phyloP scores from a whole-genome alignment of 495 filamentous ascomycete genomes.

The Sphaerosporella brunnea region DNA sequence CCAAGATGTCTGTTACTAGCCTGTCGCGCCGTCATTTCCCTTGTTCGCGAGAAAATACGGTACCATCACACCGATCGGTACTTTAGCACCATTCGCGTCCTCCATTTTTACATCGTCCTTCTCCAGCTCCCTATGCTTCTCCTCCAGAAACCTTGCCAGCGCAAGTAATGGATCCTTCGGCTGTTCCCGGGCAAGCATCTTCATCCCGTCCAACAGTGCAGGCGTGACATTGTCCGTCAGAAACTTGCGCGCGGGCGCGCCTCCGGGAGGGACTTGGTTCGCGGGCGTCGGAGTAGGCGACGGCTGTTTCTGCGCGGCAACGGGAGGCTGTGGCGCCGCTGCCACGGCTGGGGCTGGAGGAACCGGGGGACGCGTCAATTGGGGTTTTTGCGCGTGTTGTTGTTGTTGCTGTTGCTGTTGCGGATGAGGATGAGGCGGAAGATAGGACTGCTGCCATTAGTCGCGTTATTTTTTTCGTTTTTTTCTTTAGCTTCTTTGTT shows the following conservation, averaged over 20 bases:
- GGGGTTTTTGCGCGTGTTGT: too few species aligned
- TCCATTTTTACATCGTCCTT: slow-evolving; percentile 22
- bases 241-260: slow-evolving; percentile 72
- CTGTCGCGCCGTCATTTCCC: too few species aligned
- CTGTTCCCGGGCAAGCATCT: slow-evolving; percentile 61
- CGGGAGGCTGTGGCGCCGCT: neutral
- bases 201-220: slow-evolving; percentile 80
- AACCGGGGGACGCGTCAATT: too few species aligned
- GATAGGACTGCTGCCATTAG: too few species aligned
- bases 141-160: slow-evolving; percentile 69
- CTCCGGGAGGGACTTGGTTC: slow-evolving; percentile 44
- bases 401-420: neutral
- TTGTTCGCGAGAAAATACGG: too few species aligned
- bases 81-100: slow-evolving; percentile 10
- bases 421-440: too few species aligned
- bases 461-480: too few species aligned
- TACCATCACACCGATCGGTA: too few species aligned
- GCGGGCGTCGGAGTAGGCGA: slow-evolving; percentile 27
- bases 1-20: too few species aligned
- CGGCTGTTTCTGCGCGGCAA: neutral
- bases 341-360: too few species aligned
- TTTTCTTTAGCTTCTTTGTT: too few species aligned
- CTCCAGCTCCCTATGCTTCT: slow-evolving; percentile 62
- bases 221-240: slow-evolving; percentile 78
- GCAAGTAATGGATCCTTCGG: slow-evolving; percentile 73